Evolutionary conservation across 1,284 basidiomycete species (phyloP).

Genomic region (Xanthoconium separans): DNA sequence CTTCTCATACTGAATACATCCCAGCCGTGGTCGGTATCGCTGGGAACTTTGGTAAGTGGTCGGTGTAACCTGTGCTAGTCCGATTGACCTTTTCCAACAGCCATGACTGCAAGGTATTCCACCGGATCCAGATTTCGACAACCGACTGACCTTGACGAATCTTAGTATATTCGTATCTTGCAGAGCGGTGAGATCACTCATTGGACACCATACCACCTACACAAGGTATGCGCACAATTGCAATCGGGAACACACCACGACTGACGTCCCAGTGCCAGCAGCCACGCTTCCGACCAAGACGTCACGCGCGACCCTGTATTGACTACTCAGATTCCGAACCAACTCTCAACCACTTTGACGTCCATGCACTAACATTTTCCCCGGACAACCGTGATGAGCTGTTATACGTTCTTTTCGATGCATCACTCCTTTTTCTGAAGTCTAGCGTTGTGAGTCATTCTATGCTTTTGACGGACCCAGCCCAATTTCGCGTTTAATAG

Average conservation of each 20-base stretch:
- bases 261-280: background rate
- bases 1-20: background rate
- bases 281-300: background rate
- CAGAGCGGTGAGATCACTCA: constrained; percentile 19
- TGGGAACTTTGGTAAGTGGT: constrained; percentile 6
- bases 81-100: constrained; percentile 7
- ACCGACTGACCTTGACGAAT: background rate
- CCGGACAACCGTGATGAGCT: too few relatives aligned
- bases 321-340: constrained; percentile 1
- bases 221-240: constrained; percentile 4
- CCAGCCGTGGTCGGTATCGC: constrained; percentile 15
- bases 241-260: background rate
- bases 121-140: background rate
- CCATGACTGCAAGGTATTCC: constrained; percentile 6
- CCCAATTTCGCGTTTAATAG: too few relatives aligned
- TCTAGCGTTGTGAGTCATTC: too few relatives aligned
- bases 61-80: background rate
- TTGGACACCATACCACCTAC: background rate
- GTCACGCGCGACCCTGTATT: background rate
- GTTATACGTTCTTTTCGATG: too few relatives aligned
- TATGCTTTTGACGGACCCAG: too few relatives aligned
- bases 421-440: too few relatives aligned
- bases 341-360: background rate
- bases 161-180: constrained; percentile 15
- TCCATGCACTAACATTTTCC: too few relatives aligned